Evolutionary conservation across 164 flowering plant genomes (phyloP), one percentile per base, ranked within the genome.

Genomic region (Cinnamomum micranthum): DNA sequence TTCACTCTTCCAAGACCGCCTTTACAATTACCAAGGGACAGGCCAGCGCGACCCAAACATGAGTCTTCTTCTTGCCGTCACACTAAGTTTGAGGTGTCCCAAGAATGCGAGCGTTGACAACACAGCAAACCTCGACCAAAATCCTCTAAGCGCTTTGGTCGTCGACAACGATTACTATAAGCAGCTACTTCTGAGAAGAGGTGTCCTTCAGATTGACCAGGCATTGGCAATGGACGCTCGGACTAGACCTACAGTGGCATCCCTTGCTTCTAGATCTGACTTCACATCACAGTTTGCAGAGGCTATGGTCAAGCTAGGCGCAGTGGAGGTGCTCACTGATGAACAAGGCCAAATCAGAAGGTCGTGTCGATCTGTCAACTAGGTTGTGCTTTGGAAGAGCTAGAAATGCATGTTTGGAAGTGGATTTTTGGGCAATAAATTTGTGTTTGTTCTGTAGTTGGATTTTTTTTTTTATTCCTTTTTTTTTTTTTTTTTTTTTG

Each of bases 21-120:
- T 89, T 25, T 87, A 86, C 83, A 82, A 86, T 71, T 88, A 82
- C 80, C 24, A 76, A 0, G 80, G 79, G 77, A 78, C 85, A 0
- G 83, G 88, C 11, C 72, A 31, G 28, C 78, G 86, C 1, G 91
- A 88, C 69, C 87, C 84, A 2, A 77, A 82, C 74, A 91, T 91
- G 90, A 76, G 82, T 25, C 65, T 71, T 2, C 72, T 35, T 22
- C 78, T 78, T 64, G 59, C 68, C 7, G 6, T 64, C 25, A 24
- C 6, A 1, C 50, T 83, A 72, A 81, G 81, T 68, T 11, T 27
- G 0, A 77, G 60, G 5, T 87, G 91, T 25, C 67, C 33, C 51
- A 14, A 3, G 60, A 41, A 64, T 20, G 50, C 69, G 22, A 47
- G 70, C 0, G 12, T 9, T 2, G 74, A 77, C 67, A 78, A 77